Conservation (phyloP, 163 green algal species). For the Prototheca wickerhamii region DNA sequence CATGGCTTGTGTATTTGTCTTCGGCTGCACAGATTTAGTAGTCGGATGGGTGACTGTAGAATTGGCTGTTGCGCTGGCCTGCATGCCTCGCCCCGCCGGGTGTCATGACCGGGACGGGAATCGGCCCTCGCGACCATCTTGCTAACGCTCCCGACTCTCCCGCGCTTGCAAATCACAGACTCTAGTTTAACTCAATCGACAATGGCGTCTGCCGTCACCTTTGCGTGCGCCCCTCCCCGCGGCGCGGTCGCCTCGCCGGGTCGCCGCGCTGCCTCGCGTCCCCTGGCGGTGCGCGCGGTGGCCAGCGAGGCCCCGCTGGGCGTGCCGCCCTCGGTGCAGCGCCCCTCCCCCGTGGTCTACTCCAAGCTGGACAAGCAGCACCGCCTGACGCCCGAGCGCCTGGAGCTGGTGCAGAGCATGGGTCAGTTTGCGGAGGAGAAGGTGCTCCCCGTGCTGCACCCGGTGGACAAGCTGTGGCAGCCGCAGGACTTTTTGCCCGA, state of each 20-base stretch:
- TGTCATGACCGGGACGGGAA: no score
- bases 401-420: slow-evolving; percentile 67
- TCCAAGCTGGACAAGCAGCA: slow-evolving; percentile 35
- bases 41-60: no score
- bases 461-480: slow-evolving; percentile 87
- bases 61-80: no score
- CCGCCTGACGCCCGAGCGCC: slow-evolving; percentile 53
- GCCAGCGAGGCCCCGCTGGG: background rate
- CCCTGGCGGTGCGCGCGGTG: background rate
- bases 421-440: slow-evolving; percentile 51
- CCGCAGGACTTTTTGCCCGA: slow-evolving; percentile 87
- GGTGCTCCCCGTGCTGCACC: slow-evolving; percentile 55
- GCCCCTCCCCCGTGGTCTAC: background rate
- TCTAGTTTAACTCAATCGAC: no score
- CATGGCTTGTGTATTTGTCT: no score
- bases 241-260: background rate
- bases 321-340: background rate
- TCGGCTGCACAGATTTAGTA: no score
- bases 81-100: no score
- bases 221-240: no score
- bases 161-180: no score
- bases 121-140: no score
- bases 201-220: no score
- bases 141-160: no score
- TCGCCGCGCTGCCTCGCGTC: background rate